Conservation (phyloP, 345 rosid genomes). For the Geranium rotundifolium region DNA sequence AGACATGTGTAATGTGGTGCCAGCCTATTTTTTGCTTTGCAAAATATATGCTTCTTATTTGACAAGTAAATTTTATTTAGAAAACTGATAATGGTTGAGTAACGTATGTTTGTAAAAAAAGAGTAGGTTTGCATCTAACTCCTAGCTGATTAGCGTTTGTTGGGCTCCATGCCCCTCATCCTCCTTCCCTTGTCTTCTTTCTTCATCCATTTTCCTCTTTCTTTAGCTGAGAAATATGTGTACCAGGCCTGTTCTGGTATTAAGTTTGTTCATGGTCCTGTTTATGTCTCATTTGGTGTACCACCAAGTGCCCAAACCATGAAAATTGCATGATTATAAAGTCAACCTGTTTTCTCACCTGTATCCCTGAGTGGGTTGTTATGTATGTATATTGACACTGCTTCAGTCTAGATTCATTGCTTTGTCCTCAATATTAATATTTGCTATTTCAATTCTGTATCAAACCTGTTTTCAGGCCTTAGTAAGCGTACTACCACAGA, state of each 20-base stretch:
- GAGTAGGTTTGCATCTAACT: neutral
- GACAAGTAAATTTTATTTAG: neutral
- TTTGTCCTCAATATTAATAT: neutral
- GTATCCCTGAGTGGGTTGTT: neutral
- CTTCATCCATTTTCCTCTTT: too few relatives aligned
- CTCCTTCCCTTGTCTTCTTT: neutral
- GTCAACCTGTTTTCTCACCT: neutral
- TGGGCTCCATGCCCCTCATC: neutral
- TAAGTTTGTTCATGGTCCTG: neutral
- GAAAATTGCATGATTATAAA: neutral
- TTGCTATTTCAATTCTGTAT: neutral
- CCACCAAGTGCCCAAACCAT: neutral
- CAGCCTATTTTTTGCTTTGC: neutral
- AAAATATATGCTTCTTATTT: neutral
- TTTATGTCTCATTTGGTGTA: neutral
- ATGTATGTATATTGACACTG: neutral
- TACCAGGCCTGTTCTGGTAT: neutral
- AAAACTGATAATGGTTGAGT: neutral
- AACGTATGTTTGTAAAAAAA: neutral
- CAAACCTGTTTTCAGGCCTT: slow-evolving; percentile 46
- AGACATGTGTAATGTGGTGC: neutral
- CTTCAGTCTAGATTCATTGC: neutral
- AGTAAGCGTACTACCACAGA: slow-evolving; percentile 71
- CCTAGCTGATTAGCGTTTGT: too few relatives aligned
- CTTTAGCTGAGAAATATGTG: too few relatives aligned